Evolutionary conservation across 129 eudicot genomes (phyloP), one percentile per base, ranked within the genome.

Genomic region (Helianthus tuberosus): DNA sequence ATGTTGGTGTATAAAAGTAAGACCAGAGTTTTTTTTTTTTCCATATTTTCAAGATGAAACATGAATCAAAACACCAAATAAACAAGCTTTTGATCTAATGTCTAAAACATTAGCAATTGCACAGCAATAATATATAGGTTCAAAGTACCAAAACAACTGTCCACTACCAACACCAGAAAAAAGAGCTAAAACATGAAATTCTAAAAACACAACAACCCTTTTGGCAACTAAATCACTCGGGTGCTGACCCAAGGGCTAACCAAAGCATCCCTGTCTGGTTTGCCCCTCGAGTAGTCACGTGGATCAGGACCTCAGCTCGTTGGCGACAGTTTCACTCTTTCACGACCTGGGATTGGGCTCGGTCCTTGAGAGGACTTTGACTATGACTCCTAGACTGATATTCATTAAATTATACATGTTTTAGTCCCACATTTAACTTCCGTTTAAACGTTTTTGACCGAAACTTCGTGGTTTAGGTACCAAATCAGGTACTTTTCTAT

Each of bases 181-280:
- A 46, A 15, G 16, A 12, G 20, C 13, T 11, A 29, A 51, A 59
- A 29, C 29, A 48, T 44, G 32, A 14, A 54, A 27, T 5, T 13
- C 44, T 60, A 72, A 46, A 73, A 73, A 60, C 68, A 60, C 58
- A 73, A 47, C 60, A 60, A 6, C 48, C 15, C 48, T 14, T 46
- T 9, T 4, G 8, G 46, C 68, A 58, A 23, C 44, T 20, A 58
- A 59, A 25, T 5, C 43, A 44, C 58, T 9, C 10, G 5, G 38
- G 36, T 35, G 52, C 67, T 61, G 6, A 44, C 23, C 58, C 76
- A 71, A 6, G 77, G 77, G 60, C 77, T 73, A 73, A 60, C 69
- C 12, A 59, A 73, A n/a, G 69, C 69, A n/a, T 48, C 77, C 60
- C 60, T 73, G 49, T 29, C 60, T 44, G 69, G 35, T 60, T 73